A percentile compares a stretch with the other conserved stretches of the same genome.
Evolutionary conservation across 441 rosid genomes (phyloP).

Genomic region (Theobroma grandiflorum): DNA sequence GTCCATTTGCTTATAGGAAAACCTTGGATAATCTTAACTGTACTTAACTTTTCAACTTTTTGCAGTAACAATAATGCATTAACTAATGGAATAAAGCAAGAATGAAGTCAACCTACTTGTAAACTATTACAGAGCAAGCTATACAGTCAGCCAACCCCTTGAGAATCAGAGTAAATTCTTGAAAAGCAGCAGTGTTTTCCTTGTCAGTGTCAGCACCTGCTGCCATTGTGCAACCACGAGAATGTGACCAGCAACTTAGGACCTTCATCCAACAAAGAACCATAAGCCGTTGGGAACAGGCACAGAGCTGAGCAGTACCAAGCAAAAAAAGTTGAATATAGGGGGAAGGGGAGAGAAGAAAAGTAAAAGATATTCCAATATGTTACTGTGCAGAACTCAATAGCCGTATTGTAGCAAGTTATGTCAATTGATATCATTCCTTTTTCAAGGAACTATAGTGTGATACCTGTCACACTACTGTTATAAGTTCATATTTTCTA

Average conservation of each 20-base stretch:
- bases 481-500: background rate
- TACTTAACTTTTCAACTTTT: constrained; percentile 9
- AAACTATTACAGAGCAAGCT: constrained; percentile 46
- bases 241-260: constrained; percentile 66
- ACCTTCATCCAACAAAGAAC: constrained; percentile 53
- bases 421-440: too few species aligned
- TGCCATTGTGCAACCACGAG: constrained; percentile 46
- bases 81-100: background rate
- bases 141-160: constrained; percentile 84
- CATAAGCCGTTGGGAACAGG: constrained; percentile 25
- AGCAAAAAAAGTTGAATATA: background rate
- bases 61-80: constrained; percentile 4
- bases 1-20: background rate
- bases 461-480: too few species aligned
- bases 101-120: constrained; percentile 42
- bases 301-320: constrained; percentile 20
- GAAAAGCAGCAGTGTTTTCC: constrained; percentile 33
- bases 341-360: too few species aligned
- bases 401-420: too few species aligned
- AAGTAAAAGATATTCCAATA: too few species aligned
- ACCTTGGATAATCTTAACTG: background rate
- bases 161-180: constrained; percentile 52
- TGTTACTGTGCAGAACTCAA: too few species aligned
- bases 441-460: too few species aligned
- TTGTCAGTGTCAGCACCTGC: constrained; percentile 42